Evolutionary conservation across 495 filamentous ascomycete species (phyloP).

Genomic region (Pyrenula massariospora): DNA sequence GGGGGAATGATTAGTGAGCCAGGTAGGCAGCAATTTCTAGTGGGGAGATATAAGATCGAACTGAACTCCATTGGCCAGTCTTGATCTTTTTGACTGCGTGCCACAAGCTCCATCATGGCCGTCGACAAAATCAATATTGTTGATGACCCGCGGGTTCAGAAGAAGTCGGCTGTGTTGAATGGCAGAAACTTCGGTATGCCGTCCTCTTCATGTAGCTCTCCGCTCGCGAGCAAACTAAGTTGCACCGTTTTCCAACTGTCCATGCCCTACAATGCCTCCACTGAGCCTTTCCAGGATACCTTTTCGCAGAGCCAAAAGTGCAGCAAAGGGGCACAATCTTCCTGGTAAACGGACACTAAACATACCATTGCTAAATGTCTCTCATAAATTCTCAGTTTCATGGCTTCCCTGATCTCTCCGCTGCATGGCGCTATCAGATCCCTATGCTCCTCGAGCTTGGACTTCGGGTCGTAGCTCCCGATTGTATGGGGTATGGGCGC

Average conservation of each 20-base stretch:
- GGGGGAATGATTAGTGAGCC: no score
- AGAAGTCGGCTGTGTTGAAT: conserved; percentile 47
- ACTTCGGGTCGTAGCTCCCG: conserved; percentile 62
- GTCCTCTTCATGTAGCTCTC: neutral
- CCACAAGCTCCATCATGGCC: no score
- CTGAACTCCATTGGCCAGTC: no score
- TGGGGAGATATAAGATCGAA: no score
- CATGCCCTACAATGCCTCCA: no score
- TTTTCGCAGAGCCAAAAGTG: conserved; percentile 47
- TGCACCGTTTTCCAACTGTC: no score
- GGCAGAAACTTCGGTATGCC: conserved; percentile 49
- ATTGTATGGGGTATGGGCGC: conserved; percentile 71
- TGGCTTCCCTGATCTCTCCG: conserved; percentile 56
- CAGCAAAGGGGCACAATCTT: conserved; percentile 49
- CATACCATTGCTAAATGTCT: no score
- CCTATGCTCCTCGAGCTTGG: conserved; percentile 57
- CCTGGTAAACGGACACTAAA: conserved; percentile 43
- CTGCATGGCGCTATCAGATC: conserved; percentile 77
- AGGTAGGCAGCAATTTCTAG: no score
- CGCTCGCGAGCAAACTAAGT: neutral
- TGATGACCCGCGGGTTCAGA: conserved; percentile 49
- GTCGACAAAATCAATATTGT: conserved; percentile 49
- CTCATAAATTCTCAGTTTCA: conserved; percentile 42
- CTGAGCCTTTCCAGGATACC: conserved; percentile 36
- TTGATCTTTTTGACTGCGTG: no score